Conservation (phyloP, 148 eudicot species). For the Chenopodium suecicum region DNA sequence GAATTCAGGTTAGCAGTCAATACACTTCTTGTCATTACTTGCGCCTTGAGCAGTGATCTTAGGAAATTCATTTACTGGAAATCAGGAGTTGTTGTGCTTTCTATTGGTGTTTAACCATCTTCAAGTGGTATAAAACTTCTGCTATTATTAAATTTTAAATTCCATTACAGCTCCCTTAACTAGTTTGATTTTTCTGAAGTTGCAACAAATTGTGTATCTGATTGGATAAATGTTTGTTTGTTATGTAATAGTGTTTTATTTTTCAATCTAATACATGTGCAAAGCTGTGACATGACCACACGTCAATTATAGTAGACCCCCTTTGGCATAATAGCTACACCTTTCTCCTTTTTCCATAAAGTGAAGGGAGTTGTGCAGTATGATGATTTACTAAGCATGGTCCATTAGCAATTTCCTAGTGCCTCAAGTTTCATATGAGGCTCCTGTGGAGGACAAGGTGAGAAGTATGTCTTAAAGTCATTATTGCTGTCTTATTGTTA, state of each 20-base stretch:
- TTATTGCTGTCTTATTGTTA: not conserved
- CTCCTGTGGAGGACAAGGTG: not conserved
- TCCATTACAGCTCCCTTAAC: not conserved
- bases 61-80: not conserved
- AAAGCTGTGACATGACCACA: not conserved
- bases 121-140: not conserved
- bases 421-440: not conserved
- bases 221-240: not conserved
- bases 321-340: not conserved
- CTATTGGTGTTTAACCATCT: not conserved
- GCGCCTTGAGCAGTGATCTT: not conserved
- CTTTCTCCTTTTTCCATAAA: not conserved
- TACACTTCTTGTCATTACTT: not conserved
- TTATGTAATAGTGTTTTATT: not conserved
- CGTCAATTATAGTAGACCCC: not conserved
- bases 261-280: not conserved
- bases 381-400: not conserved
- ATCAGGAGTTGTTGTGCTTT: not conserved
- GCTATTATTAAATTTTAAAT: not conserved
- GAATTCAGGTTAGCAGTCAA: constrained; percentile 67
- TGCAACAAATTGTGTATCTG: not conserved
- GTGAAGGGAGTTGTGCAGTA: not conserved
- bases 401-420: not conserved
- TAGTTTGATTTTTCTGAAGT: not conserved
- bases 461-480: not conserved